These are phyloP conservation scores for Bombardia bombarda DNA, from an alignment of 495 filamentous ascomycete genomes.

Conservation along the genomic window DNA sequence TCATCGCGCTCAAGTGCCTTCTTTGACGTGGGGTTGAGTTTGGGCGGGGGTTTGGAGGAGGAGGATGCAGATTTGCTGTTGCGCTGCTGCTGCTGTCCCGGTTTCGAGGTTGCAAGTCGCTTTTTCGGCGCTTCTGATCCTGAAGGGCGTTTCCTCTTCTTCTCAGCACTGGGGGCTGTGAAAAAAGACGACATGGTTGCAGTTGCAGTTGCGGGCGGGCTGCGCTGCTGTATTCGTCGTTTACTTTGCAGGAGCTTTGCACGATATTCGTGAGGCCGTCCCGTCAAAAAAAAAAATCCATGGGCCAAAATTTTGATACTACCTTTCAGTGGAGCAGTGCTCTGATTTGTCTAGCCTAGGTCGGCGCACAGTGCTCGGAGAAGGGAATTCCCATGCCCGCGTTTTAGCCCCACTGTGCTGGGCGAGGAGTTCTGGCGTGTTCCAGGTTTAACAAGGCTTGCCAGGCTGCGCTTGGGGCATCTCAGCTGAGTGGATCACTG, in stretches of 20 bases:
- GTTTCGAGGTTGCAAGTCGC: slow-evolving; percentile 31
- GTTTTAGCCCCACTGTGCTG: no score
- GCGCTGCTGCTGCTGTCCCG: neutral
- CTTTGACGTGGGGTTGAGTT: slow-evolving; percentile 28
- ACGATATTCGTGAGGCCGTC: no score
- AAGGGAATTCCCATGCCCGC: slow-evolving; percentile 1
- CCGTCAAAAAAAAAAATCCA: slow-evolving; percentile 13
- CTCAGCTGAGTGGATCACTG: no score
- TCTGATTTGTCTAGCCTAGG: slow-evolving; percentile 12
- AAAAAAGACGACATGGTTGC: slow-evolving; percentile 79
- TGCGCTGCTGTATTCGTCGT: slow-evolving; percentile 5
- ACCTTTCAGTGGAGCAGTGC: slow-evolving; percentile 17
- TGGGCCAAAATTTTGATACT: neutral
- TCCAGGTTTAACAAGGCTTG: no score
- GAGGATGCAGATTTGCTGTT: neutral
- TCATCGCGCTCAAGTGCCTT: slow-evolving; percentile 56
- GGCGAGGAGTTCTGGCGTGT: no score
- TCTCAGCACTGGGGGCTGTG: slow-evolving; percentile 64
- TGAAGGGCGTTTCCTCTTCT: slow-evolving; percentile 64
- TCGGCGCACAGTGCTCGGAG: slow-evolving; percentile 3
- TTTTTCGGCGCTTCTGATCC: slow-evolving; percentile 36
- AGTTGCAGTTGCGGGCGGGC: slow-evolving; percentile 11
- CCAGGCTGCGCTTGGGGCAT: no score
- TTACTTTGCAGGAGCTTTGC: no score
- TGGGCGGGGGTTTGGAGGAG: slow-evolving; percentile 36